These are phyloP conservation scores for Ascochyta fabae DNA, from an alignment of 2,329 filamentous ascomycete genomes.

Conservation along the genomic window DNA sequence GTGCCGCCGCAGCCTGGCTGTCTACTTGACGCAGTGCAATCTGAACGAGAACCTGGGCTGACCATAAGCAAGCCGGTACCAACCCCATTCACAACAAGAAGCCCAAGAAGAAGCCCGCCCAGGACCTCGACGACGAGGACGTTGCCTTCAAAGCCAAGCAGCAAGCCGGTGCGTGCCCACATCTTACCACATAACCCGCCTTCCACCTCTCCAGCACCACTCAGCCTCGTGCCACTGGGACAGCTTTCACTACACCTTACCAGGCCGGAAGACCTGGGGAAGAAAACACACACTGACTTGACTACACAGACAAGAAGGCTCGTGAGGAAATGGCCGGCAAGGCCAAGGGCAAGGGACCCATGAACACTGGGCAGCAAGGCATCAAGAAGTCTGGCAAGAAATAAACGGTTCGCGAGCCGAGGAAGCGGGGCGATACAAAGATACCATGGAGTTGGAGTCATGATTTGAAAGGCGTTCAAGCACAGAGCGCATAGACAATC, in stretches of 20 bases:
- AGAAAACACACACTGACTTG: not conserved
- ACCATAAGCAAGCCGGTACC: slow-evolving; percentile 53
- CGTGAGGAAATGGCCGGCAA: slow-evolving; percentile 73
- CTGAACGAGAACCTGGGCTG: slow-evolving; percentile 20
- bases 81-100: slow-evolving; percentile 73
- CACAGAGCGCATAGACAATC: slow-evolving; percentile 16
- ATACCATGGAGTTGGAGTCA: slow-evolving; percentile 39
- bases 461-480: slow-evolving; percentile 29
- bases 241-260: no score
- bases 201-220: not conserved
- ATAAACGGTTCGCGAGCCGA: slow-evolving; percentile 52
- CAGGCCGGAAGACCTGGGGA: no score
- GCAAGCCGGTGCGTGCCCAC: slow-evolving; percentile 71
- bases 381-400: slow-evolving; percentile 99
- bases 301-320: slow-evolving; percentile 63
- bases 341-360: slow-evolving; percentile 84
- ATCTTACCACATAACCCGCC: not conserved
- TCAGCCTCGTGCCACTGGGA: slow-evolving; percentile 1
- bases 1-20: slow-evolving; percentile 21
- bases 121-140: slow-evolving; percentile 88
- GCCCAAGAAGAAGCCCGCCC: slow-evolving; percentile 72
- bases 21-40: no score
- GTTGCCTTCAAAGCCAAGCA: slow-evolving; percentile 83
- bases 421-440: slow-evolving; percentile 14
- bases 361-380: slow-evolving; percentile 83